Percentiles rank a stretch among this genome's conserved stretches.
These are phyloP conservation scores for Ceratocystiopsis minuta DNA, from an alignment of 2,329 filamentous ascomycete genomes.

Conservation along the genomic window DNA sequence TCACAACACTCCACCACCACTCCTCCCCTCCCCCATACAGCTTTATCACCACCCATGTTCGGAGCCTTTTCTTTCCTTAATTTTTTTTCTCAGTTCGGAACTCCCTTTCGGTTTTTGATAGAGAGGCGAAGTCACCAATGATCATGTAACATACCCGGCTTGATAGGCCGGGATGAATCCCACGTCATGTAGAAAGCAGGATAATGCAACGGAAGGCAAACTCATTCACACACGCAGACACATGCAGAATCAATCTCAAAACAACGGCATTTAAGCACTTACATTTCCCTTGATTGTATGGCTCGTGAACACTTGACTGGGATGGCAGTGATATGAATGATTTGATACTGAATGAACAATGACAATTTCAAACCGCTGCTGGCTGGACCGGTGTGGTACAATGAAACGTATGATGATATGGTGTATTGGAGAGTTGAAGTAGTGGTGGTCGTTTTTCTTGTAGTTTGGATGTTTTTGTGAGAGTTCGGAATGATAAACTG, in stretches of 20 bases:
- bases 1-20: neutral
- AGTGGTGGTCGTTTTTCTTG: no score
- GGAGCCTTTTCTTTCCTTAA: neutral
- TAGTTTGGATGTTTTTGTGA: no score
- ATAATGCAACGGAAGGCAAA: slow-evolving; percentile 11
- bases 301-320: no score
- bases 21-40: neutral
- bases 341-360: no score
- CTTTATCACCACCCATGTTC: neutral
- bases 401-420: no score
- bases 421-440: no score
- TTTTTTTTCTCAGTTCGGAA: neutral
- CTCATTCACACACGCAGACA: slow-evolving; percentile 3
- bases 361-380: no score
- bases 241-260: slow-evolving; percentile 1
- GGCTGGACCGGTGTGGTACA: no score
- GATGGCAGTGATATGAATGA: no score
- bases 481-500: no score
- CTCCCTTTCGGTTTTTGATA: slow-evolving; percentile 4
- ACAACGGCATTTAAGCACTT: no score
- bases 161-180: slow-evolving; percentile 10
- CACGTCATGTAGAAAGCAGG: slow-evolving; percentile 12
- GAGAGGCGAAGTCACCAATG: slow-evolving; percentile 8
- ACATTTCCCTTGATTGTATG: no score
- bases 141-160: slow-evolving; percentile 11